Evolutionary conservation across 352 stramenopile genomes (phyloP).

Genomic region (Globisporangium perplexum): DNA sequence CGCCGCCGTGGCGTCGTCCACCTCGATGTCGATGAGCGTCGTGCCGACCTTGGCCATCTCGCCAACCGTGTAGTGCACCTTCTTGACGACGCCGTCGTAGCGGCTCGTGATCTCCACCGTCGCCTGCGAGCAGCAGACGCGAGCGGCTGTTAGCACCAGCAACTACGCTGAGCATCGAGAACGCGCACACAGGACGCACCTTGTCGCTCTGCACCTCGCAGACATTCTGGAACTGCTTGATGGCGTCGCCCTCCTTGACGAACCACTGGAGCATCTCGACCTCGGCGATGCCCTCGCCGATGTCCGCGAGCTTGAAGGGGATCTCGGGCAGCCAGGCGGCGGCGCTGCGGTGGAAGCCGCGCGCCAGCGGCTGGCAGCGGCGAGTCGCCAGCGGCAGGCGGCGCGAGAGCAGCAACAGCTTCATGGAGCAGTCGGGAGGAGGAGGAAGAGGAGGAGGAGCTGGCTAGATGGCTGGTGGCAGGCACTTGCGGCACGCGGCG

Average conservation of each 20-base stretch:
- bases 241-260: conserved; percentile 86
- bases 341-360: conserved; percentile 41
- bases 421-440: conserved; percentile 1
- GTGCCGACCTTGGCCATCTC: conserved; percentile 95
- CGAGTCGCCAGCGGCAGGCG: conserved; percentile 5
- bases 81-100: conserved; percentile 93
- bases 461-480: not conserved
- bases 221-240: conserved; percentile 97
- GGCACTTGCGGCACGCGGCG: not conserved
- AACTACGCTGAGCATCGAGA: too few relatives aligned
- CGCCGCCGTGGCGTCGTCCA: conserved; percentile 66
- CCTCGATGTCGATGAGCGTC: conserved; percentile 91
- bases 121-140: conserved; percentile 26
- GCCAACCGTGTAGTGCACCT: conserved; percentile 90
- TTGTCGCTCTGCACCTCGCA: conserved; percentile 98
- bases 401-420: conserved; percentile 11
- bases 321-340: conserved; percentile 56
- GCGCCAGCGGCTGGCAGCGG: not conserved
- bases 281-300: conserved; percentile 98
- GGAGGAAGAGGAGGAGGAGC: too few relatives aligned
- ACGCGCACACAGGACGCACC: conserved; percentile 15
- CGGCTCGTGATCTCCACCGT: conserved; percentile 98
- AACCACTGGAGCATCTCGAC: conserved; percentile 99
- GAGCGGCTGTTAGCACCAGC: not conserved
- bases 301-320: conserved; percentile 93